A percentile compares a stretch with the other conserved stretches of the same genome.
Evolutionary conservation across 2,329 filamentous ascomycete genomes (phyloP).

Genomic region (Aspergillus japonicus): DNA sequence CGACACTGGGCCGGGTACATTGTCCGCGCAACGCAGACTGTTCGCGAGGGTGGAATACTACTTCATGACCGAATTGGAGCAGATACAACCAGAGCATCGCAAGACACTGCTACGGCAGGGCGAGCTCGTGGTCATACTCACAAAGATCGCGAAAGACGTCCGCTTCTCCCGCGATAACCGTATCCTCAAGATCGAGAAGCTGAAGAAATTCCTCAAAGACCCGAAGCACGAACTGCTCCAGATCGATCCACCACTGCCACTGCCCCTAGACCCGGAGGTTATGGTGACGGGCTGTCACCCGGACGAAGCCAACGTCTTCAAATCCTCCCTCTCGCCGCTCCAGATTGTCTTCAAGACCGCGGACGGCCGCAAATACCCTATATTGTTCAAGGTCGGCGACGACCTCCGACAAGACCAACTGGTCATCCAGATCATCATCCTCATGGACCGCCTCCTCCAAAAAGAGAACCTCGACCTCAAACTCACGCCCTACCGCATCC

Average conservation of each 20-base stretch:
- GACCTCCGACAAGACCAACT: constrained; percentile 95
- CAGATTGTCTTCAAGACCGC: constrained; percentile 86
- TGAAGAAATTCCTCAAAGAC: constrained; percentile 82
- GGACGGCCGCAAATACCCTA: constrained; percentile 74
- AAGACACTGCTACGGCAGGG: constrained; percentile 80
- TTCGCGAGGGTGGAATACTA: constrained; percentile 94
- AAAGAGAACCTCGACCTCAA: constrained; percentile 97
- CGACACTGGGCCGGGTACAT: constrained; percentile 73
- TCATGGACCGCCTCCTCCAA: constrained; percentile 93
- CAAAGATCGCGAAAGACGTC: constrained; percentile 85
- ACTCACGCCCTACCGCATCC: constrained; percentile 90
- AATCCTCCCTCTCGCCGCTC: constrained; percentile 88
- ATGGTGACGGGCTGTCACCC: constrained; percentile 75
- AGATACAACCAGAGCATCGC: constrained; percentile 69
- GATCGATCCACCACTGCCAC: constrained; percentile 81
- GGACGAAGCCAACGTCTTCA: constrained; percentile 88
- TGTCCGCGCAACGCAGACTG: constrained; percentile 72
- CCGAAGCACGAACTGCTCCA: constrained; percentile 82
- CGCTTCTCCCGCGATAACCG: constrained; percentile 76
- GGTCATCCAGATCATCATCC: constrained; percentile 93
- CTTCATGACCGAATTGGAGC: constrained; percentile 86
- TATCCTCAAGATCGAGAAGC: constrained; percentile 73
- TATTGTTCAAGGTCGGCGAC: constrained; percentile 97
- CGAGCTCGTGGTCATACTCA: constrained; percentile 81
- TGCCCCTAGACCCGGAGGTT: constrained; percentile 84